Conservation (phyloP, 2,329 filamentous ascomycete species). For the Xylaria arbuscula region DNA sequence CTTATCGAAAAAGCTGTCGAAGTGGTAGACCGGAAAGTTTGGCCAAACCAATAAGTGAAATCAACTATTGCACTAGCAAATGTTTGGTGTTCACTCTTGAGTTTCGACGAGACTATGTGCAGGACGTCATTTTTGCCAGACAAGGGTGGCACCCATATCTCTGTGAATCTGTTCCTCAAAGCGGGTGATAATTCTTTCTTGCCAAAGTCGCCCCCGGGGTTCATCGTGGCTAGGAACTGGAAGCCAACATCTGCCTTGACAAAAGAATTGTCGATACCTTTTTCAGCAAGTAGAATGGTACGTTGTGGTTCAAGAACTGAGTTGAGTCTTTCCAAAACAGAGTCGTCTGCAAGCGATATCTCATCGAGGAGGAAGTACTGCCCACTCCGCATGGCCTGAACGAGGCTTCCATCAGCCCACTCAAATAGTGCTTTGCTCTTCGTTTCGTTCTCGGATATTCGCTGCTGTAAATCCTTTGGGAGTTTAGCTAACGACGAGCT, state of each 20-base stretch:
- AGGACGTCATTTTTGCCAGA: conserved; percentile 87
- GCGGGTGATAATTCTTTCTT: conserved; percentile 98
- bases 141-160: conserved; percentile 96
- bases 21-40: conserved; percentile 79
- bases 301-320: conserved; percentile 92
- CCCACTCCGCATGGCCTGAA: conserved; percentile 91
- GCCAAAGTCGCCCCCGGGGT: conserved; percentile 96
- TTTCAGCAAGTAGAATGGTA: conserved; percentile 90
- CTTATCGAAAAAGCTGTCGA: conserved; percentile 87
- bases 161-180: conserved; percentile 94
- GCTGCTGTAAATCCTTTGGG: conserved; percentile 60
- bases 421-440: conserved; percentile 90
- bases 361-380: conserved; percentile 96
- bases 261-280: conserved; percentile 85
- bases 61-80: conserved; percentile 78
- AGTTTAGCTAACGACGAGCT: conserved; percentile 58
- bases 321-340: conserved; percentile 94
- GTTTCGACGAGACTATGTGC: conserved; percentile 84
- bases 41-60: conserved; percentile 94
- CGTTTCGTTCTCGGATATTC: conserved; percentile 61
- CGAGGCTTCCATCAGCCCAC: conserved; percentile 93
- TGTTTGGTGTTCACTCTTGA: conserved; percentile 65
- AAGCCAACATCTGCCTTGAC: conserved; percentile 82
- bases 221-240: conserved; percentile 99
- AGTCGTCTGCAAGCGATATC: conserved; percentile 97